A percentile compares a stretch with the other conserved stretches of the same genome.
phyloP scores from a whole-genome alignment of 2,329 filamentous ascomycete genomes.

The Penicillium hordei region DNA sequence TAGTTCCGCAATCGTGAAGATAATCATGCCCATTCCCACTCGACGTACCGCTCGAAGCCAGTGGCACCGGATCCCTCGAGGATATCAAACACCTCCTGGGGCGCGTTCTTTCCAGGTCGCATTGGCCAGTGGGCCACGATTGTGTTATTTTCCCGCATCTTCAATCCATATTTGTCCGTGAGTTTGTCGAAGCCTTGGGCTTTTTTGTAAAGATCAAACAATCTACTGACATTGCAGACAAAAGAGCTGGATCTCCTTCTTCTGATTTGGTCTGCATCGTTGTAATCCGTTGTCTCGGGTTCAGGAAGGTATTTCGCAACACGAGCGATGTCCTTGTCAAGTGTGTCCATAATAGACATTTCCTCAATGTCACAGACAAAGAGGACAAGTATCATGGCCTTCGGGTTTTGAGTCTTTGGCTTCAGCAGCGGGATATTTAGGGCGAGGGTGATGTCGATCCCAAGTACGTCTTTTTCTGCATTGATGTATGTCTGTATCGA shows the following conservation, averaged over 20 bases:
- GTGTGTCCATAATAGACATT: not conserved
- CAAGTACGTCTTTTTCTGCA: not conserved
- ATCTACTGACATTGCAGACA: not conserved
- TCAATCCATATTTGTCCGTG: not conserved
- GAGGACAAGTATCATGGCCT: not conserved
- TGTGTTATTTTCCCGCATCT: not conserved
- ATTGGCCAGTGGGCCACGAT: not conserved
- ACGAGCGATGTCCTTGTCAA: not conserved
- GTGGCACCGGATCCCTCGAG: not conserved
- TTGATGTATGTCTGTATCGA: not conserved
- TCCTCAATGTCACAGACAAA: not conserved
- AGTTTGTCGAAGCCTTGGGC: not conserved
- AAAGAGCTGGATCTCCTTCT: not conserved
- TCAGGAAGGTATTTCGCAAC: not conserved
- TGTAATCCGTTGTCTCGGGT: not conserved
- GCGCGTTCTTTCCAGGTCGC: not conserved
- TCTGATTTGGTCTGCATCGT: not conserved
- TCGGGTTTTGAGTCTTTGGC: not conserved
- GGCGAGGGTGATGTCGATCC: not conserved
- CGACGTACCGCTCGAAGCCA: not conserved
- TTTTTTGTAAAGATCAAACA: not conserved
- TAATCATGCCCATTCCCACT: not conserved
- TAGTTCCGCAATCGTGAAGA: not conserved
- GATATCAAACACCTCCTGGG: not conserved
- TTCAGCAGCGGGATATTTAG: not conserved